These are phyloP conservation scores for Suillus weaverae DNA, from an alignment of 768 basidiomycete species.

Conservation along the genomic window DNA sequence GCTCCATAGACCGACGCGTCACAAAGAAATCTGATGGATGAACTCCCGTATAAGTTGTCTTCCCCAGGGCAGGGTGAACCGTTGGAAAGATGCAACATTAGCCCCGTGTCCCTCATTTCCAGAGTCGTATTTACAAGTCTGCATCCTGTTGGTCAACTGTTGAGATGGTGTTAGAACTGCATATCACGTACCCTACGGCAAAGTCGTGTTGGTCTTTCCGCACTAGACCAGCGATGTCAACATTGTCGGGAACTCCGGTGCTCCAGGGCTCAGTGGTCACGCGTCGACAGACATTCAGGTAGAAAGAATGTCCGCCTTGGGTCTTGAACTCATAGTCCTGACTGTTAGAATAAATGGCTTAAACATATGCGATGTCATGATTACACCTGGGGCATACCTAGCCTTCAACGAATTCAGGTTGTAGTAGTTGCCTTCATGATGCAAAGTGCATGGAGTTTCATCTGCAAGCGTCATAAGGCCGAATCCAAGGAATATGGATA, in stretches of 20 bases:
- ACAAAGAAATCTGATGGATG: slow-evolving; percentile 77
- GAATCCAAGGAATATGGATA: slow-evolving; percentile 6
- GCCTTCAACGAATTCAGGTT: slow-evolving; percentile 64
- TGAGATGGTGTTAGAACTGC: background rate
- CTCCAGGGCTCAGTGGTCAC: slow-evolving; percentile 61
- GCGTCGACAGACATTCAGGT: slow-evolving; percentile 65
- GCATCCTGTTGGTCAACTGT: background rate
- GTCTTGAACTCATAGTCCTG: slow-evolving; percentile 63
- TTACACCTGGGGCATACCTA: slow-evolving; percentile 41
- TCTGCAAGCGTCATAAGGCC: slow-evolving; percentile 22
- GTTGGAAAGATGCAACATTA: slow-evolving; percentile 55
- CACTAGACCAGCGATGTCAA: slow-evolving; percentile 62
- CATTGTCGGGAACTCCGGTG: slow-evolving; percentile 48
- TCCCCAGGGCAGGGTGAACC: slow-evolving; percentile 66
- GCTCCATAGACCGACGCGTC: slow-evolving; percentile 59
- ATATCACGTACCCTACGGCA: slow-evolving; percentile 59
- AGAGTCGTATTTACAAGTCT: slow-evolving; percentile 61
- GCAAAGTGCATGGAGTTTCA: slow-evolving; percentile 64
- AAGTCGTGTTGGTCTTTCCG: slow-evolving; percentile 66
- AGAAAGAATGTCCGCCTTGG: slow-evolving; percentile 44
- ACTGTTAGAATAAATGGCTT: slow-evolving; percentile 38
- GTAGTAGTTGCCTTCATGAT: slow-evolving; percentile 56
- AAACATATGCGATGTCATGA: background rate
- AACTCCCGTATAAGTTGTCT: slow-evolving; percentile 49
- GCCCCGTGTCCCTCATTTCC: slow-evolving; percentile 47